Evolutionary conservation across 2,329 filamentous ascomycete species (phyloP).

Genomic region (Tolypocladium pustulatum): DNA sequence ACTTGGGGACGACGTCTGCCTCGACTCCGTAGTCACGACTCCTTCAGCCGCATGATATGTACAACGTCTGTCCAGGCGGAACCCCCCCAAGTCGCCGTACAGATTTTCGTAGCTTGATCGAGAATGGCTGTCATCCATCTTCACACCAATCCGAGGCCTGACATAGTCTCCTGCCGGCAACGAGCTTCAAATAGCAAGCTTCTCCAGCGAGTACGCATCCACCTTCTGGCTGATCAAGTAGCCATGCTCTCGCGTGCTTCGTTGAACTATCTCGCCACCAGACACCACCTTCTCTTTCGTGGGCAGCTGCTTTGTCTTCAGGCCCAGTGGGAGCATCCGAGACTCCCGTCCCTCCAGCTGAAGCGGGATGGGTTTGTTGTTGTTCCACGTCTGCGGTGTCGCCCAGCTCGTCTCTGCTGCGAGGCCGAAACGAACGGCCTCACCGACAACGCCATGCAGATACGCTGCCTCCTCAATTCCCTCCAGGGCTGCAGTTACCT

Average conservation of each 20-base stretch:
- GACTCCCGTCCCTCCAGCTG: constrained; percentile 32
- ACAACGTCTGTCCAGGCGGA: background rate
- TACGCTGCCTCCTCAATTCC: constrained; percentile 59
- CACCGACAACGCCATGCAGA: constrained; percentile 52
- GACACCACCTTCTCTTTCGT: constrained; percentile 49
- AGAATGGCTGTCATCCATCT: background rate
- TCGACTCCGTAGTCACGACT: background rate
- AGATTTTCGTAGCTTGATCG: background rate
- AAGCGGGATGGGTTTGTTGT: constrained; percentile 32
- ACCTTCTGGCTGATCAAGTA: constrained; percentile 70
- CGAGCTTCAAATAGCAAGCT: constrained; percentile 50
- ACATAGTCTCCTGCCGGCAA: background rate
- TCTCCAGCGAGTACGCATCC: constrained; percentile 74
- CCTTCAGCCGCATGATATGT: background rate
- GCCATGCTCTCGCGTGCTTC: constrained; percentile 64
- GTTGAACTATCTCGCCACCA: constrained; percentile 59
- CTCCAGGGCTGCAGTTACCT: constrained; percentile 61
- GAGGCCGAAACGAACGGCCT: constrained; percentile 53
- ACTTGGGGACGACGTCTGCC: background rate
- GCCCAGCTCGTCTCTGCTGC: constrained; percentile 21
- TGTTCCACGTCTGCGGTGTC: constrained; percentile 17
- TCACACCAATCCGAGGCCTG: background rate
- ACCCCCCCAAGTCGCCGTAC: background rate
- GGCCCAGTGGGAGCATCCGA: constrained; percentile 58
- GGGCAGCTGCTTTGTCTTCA: constrained; percentile 47